Evolutionary conservation across 805 yeast genomes (phyloP).

Genomic region (Scheffersomyces ergatensis): DNA sequence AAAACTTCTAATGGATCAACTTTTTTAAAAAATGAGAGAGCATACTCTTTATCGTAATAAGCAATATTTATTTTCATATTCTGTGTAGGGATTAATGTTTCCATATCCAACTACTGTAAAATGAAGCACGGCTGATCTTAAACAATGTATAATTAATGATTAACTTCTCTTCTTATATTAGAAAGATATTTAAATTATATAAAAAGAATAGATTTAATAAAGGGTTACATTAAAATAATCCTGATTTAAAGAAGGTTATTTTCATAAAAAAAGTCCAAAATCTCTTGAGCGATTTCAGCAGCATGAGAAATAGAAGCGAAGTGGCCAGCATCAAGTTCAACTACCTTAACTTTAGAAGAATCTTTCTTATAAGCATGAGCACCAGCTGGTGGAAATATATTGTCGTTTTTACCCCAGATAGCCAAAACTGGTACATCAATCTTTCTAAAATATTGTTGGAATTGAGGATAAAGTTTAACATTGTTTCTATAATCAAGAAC

Average conservation of each 20-base stretch:
- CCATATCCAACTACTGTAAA: no score
- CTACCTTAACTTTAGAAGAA: conserved; percentile 20
- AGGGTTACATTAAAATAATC: no score
- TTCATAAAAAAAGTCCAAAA: conserved; percentile 15
- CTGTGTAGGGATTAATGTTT: no score
- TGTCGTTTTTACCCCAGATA: conserved; percentile 42
- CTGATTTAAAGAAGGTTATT: conserved; percentile 2
- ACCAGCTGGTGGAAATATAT: conserved; percentile 31
- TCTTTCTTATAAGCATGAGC: conserved; percentile 38
- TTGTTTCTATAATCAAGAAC: conserved; percentile 36
- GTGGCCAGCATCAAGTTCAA: conserved; percentile 34
- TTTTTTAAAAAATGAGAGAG: no score
- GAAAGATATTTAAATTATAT: no score
- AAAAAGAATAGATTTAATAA: no score
- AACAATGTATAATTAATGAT: no score
- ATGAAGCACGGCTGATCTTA: no score
- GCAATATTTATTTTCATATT: no score
- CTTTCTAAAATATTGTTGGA: conserved; percentile 30
- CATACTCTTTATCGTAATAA: no score
- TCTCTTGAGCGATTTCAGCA: conserved; percentile 25
- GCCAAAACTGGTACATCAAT: conserved; percentile 32
- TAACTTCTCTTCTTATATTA: no score
- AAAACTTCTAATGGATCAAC: no score
- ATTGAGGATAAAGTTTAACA: conserved; percentile 30
- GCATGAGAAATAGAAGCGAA: conserved; percentile 32